Evolutionary conservation across 2,329 filamentous ascomycete genomes (phyloP).

Genomic region (Trichoderma aggressivum): DNA sequence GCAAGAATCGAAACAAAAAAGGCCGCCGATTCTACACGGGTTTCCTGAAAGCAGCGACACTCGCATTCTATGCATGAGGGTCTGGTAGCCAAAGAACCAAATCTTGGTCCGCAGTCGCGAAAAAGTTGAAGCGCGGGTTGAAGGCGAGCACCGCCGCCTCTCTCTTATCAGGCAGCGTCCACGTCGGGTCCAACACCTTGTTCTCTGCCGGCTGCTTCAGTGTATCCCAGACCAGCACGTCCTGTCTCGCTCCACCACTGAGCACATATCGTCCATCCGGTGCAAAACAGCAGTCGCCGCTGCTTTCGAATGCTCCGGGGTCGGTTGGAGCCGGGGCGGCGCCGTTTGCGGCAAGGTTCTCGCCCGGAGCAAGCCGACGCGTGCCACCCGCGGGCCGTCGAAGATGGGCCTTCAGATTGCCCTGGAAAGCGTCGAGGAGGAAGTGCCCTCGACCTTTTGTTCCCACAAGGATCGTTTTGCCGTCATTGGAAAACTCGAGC

Average conservation of each 20-base stretch:
- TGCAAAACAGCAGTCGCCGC: conserved; percentile 81
- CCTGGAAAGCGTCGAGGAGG: conserved; percentile 88
- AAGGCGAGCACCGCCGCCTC: conserved; percentile 75
- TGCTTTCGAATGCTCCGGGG: conserved; percentile 48
- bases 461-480: conserved; percentile 78
- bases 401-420: conserved; percentile 71
- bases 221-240: conserved; percentile 84
- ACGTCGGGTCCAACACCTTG: conserved; percentile 60
- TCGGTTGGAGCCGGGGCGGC: conserved; percentile 31
- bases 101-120: conserved; percentile 86
- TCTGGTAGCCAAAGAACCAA: conserved; percentile 76
- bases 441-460: conserved; percentile 85
- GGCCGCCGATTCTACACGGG: not conserved
- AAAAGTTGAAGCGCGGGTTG: conserved; percentile 88
- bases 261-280: conserved; percentile 87
- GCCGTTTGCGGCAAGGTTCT: conserved; percentile 33
- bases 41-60: not conserved
- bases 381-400: conserved; percentile 55
- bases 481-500: conserved; percentile 94
- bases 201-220: conserved; percentile 53
- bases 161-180: conserved; percentile 63
- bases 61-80: conserved; percentile 45
- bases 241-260: conserved; percentile 65
- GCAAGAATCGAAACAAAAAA: not conserved
- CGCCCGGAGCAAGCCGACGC: conserved; percentile 52